A percentile compares a stretch with the other conserved stretches of the same genome.
Evolutionary conservation across 73 alveolate genomes (phyloP).

Genomic region (Tetrahymena elliotti): DNA sequence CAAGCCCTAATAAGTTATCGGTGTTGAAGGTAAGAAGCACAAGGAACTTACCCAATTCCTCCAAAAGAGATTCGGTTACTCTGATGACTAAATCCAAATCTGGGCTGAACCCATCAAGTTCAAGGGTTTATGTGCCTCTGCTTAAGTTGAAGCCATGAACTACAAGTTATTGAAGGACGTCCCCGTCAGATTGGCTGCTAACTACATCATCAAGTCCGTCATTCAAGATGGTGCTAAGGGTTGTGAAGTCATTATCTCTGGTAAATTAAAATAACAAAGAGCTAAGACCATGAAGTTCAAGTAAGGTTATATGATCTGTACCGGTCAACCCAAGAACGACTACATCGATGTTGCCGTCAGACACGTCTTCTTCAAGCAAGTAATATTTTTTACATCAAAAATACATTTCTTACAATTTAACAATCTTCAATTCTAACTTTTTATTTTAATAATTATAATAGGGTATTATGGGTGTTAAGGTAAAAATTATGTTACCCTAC

Average conservation of each 20-base stretch:
- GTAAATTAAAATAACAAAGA: constrained; percentile 88
- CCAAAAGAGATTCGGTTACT: constrained; percentile 82
- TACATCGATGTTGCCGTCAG: constrained; percentile 82
- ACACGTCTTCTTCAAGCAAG: constrained; percentile 83
- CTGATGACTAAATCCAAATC: constrained; percentile 65
- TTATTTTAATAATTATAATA: background rate
- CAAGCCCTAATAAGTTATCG: constrained; percentile 65
- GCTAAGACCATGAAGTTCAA: constrained; percentile 86
- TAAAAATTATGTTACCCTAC: constrained; percentile 58
- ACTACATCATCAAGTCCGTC: constrained; percentile 69
- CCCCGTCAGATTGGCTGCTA: constrained; percentile 87
- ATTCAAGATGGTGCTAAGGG: constrained; percentile 69
- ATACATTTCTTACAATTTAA: background rate
- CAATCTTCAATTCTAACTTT: background rate
- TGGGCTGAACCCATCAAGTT: constrained; percentile 57
- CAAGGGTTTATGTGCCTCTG: constrained; percentile 79
- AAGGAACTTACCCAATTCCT: constrained; percentile 75
- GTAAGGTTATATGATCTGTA: constrained; percentile 81
- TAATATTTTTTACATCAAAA: background rate
- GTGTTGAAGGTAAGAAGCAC: constrained; percentile 62
- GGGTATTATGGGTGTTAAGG: constrained; percentile 91
- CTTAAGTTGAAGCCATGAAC: constrained; percentile 81
- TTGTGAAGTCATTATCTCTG: constrained; percentile 85
- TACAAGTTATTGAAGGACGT: constrained; percentile 67
- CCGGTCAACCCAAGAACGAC: constrained; percentile 85